These are phyloP conservation scores for Cicer arietinum DNA, from an alignment of 306 rosid species.

Conservation along the genomic window DNA sequence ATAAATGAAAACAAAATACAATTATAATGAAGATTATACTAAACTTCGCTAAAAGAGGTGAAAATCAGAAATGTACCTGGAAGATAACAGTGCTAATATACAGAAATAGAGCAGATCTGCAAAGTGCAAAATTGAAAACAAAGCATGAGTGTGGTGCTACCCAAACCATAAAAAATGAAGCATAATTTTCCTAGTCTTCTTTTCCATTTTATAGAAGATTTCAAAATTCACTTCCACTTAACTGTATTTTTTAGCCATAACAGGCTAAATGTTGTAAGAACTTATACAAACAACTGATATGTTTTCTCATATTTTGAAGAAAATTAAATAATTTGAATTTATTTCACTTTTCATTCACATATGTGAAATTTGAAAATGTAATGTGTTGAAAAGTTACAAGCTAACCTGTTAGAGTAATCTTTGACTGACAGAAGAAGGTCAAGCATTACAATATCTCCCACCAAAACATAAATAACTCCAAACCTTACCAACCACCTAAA, in stretches of 20 bases:
- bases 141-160: conserved; percentile 29
- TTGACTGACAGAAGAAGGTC: conserved; percentile 65
- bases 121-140: conserved; percentile 50
- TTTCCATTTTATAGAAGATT: not conserved
- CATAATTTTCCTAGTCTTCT: not conserved
- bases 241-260: not conserved
- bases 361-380: not conserved
- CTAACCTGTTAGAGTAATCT: conserved; percentile 67
- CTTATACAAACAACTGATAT: not conserved
- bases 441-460: conserved; percentile 75
- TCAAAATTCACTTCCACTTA: too few species aligned
- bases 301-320: too few species aligned
- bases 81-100: conserved; percentile 57
- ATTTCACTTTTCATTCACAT: too few species aligned
- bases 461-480: conserved; percentile 80
- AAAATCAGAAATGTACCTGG: conserved; percentile 56
- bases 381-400: conserved; percentile 31
- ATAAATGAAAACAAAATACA: conserved; percentile 13
- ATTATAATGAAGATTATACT: conserved; percentile 2
- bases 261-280: not conserved
- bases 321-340: too few species aligned
- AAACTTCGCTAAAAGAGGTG: not conserved
- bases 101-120: conserved; percentile 65
- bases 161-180: conserved; percentile 13
- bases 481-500: conserved; percentile 82